These are phyloP conservation scores for Alternaria postmessia DNA, from an alignment of 2,329 filamentous ascomycete genomes.

Conservation along the genomic window DNA sequence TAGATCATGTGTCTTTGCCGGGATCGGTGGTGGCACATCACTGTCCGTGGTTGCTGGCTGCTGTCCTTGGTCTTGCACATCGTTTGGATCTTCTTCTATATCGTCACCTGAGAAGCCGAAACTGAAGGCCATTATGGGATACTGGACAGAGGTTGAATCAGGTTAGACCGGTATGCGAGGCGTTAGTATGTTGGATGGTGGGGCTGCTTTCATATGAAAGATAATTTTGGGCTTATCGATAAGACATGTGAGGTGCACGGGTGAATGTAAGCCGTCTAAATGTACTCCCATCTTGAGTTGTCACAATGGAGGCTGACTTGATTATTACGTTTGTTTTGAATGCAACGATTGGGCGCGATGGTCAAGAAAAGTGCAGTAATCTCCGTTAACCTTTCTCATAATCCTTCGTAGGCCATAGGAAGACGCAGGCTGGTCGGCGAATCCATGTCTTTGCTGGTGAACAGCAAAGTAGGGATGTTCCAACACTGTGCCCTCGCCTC, in stretches of 20 bases:
- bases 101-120: slow-evolving; percentile 68
- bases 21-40: slow-evolving; percentile 42
- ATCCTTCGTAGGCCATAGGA: background rate
- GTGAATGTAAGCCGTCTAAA: slow-evolving; percentile 17
- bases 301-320: background rate
- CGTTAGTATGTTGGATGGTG: background rate
- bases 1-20: slow-evolving; percentile 54
- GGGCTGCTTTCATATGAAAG: slow-evolving; percentile 17
- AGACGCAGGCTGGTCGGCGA: background rate
- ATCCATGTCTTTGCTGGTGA: background rate
- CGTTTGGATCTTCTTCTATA: slow-evolving; percentile 60
- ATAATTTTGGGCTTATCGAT: slow-evolving; percentile 38
- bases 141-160: background rate
- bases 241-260: slow-evolving; percentile 22
- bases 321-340: background rate
- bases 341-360: background rate
- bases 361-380: too few species aligned
- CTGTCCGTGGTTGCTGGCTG: slow-evolving; percentile 5
- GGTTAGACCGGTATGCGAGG: background rate
- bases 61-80: slow-evolving; percentile 29
- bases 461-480: background rate
- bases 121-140: slow-evolving; percentile 55
- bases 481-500: background rate
- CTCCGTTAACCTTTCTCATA: background rate
- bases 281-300: background rate